Evolutionary conservation across 129 eudicot genomes (phyloP).

Genomic region (Artemisia annua): DNA sequence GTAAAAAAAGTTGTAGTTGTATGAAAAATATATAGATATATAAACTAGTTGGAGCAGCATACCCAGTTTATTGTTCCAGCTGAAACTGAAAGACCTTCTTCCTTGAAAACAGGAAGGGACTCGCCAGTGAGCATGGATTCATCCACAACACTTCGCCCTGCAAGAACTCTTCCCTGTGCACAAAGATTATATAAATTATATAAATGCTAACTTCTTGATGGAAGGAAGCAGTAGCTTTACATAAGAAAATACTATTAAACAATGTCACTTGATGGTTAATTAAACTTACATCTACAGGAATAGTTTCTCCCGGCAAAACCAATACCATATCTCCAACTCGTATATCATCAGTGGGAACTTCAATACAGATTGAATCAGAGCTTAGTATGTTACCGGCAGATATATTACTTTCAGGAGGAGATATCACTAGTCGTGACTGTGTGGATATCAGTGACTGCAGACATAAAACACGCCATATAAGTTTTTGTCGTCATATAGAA

Average conservation of each 20-base stretch:
- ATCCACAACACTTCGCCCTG: conserved; percentile 96
- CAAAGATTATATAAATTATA: conserved; percentile 8
- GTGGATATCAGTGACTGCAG: conserved; percentile 93
- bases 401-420: conserved; percentile 63
- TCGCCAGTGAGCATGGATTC: conserved; percentile 98
- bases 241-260: background rate
- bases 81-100: conserved; percentile 70
- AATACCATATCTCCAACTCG: conserved; percentile 74
- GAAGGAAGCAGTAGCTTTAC: background rate
- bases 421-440: conserved; percentile 73
- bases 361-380: conserved; percentile 73
- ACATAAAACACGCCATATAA: conserved; percentile 15
- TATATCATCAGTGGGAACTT: conserved; percentile 88
- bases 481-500: too few relatives aligned
- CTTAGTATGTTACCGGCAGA: conserved; percentile 51
- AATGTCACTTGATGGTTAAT: conserved; percentile 23
- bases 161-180: conserved; percentile 76
- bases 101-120: conserved; percentile 92
- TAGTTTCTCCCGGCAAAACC: conserved; percentile 96
- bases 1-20: background rate
- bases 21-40: too few relatives aligned
- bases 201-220: conserved; percentile 13
- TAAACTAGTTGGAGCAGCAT: conserved; percentile 20
- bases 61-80: conserved; percentile 98
- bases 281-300: conserved; percentile 89